Percentiles rank a stretch among this genome's conserved stretches.
Evolutionary conservation across 495 filamentous ascomycete genomes (phyloP).

Genomic region (Xylaria intraflava): DNA sequence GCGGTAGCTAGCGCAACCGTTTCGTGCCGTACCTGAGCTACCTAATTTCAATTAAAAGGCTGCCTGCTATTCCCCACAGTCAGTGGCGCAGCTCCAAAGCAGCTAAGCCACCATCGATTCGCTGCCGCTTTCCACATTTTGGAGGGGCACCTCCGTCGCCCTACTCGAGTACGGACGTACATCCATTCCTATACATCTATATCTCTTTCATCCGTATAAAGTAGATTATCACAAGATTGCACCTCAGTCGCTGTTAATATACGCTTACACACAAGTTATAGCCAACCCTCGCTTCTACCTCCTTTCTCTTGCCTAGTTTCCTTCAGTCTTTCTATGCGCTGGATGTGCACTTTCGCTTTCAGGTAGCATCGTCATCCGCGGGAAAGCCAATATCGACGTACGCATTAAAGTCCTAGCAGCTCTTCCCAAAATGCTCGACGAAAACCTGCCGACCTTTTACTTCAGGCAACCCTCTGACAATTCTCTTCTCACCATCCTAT

Average conservation of each 20-base stretch:
- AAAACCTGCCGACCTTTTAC: slow-evolving; percentile 70
- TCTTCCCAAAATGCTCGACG: slow-evolving; percentile 70
- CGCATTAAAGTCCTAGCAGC: neutral
- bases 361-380: neutral
- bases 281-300: neutral
- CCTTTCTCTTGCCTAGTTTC: neutral
- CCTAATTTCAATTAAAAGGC: no score
- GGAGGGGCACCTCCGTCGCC: slow-evolving; percentile 11
- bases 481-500: slow-evolving; percentile 51
- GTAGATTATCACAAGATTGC: no score
- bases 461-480: slow-evolving; percentile 36
- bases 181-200: neutral
- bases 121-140: slow-evolving; percentile 6
- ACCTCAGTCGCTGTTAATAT: no score
- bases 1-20: no score
- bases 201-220: no score
- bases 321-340: neutral
- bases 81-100: no score
- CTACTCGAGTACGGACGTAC: neutral
- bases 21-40: no score
- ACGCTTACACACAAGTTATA: no score
- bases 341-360: neutral
- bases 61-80: no score
- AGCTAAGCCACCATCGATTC: no score
- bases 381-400: neutral